These are phyloP conservation scores for Sporormia fimetaria DNA, from an alignment of 495 filamentous ascomycete genomes.

Conservation along the genomic window DNA sequence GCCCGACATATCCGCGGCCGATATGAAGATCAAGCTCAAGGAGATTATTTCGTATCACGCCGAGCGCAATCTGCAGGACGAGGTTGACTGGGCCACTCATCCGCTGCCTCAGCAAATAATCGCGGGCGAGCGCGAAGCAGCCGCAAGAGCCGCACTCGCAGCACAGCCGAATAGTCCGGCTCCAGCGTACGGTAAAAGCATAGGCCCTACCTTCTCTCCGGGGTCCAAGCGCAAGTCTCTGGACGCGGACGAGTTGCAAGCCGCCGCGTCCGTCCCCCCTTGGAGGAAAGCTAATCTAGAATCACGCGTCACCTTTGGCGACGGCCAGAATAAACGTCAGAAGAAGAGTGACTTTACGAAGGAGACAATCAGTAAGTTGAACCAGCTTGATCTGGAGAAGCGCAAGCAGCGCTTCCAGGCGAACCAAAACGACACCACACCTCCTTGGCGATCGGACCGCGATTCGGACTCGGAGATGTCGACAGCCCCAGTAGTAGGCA, in stretches of 20 bases:
- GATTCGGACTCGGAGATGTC: constrained; percentile 49
- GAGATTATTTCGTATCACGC: constrained; percentile 71
- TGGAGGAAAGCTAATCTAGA: constrained; percentile 74
- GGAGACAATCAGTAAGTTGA: constrained; percentile 63
- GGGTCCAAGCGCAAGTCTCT: constrained; percentile 65
- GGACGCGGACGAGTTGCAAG: constrained; percentile 28
- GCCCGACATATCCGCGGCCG: constrained; percentile 48
- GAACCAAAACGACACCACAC: constrained; percentile 2
- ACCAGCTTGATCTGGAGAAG: constrained; percentile 72
- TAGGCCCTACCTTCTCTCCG: constrained; percentile 7
- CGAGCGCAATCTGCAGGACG: constrained; percentile 53
- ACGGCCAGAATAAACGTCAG: constrained; percentile 44
- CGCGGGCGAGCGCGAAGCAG: constrained; percentile 46
- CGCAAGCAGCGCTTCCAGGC: constrained; percentile 74
- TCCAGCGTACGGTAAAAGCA: no score
- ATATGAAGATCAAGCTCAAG: constrained; percentile 79
- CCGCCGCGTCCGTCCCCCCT: constrained; percentile 40
- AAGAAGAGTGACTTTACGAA: constrained; percentile 31
- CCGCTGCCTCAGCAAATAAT: constrained; percentile 84
- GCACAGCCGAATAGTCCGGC: no score
- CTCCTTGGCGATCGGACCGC: constrained; percentile 17
- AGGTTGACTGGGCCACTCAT: constrained; percentile 69
- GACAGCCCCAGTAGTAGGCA: constrained; percentile 74
- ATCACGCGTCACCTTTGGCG: constrained; percentile 59
- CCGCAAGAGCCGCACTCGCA: no score